Base-by-base conservation (phyloP, 371 early-diverging fungal genomes). In the Umbelopsis sp. region DNA sequence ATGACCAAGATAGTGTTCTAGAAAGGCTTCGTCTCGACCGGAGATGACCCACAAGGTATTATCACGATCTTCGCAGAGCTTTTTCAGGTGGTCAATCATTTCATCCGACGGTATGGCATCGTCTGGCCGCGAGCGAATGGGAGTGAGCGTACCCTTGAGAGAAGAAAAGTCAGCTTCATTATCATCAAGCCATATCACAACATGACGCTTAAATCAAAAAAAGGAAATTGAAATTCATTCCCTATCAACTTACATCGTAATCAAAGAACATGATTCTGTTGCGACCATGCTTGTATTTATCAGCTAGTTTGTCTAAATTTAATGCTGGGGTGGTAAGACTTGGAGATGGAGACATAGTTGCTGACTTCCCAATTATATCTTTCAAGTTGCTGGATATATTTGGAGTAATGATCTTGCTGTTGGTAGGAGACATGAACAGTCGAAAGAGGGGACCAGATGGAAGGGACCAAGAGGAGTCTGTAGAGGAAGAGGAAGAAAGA, bases 1-100 rank as follows among this genome's bases (percentile, higher is more conserved):
- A 38, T 77, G 67, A 20, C 96, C 95, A 37, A 98, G 83, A 87
- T 95, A 94, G 10, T 88, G 78, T 16, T 96, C 94, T 45, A 98
- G 77, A 38, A 88, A 82, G 50, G 83, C 82, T 70, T 91, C 81
- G 76, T 94, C 94, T 51, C 98, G 87, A 3, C 98, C 98, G 46
- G 95, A 95, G 20, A 99, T 92, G 3, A 99, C 86, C 86, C 93
- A 96, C 18, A 97, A 93, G 22, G 87, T 76, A 80, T 97, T 98
- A 18, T 83, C 73, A 18, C 91, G 93, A 71, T 96, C 91, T 11
- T 75, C 73, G 14, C 89, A 79, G 5, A 98, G 81, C 4, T 67
- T 63, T 1, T 73, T 69, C 45, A 97, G 75, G 1, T 86, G 82
- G 45, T 85, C 73, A 24, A 92, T 70, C 78, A 89, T 87, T 29